phyloP scores from a whole-genome alignment of 2,329 filamentous ascomycete genomes.

The Aspergillus piperis region DNA sequence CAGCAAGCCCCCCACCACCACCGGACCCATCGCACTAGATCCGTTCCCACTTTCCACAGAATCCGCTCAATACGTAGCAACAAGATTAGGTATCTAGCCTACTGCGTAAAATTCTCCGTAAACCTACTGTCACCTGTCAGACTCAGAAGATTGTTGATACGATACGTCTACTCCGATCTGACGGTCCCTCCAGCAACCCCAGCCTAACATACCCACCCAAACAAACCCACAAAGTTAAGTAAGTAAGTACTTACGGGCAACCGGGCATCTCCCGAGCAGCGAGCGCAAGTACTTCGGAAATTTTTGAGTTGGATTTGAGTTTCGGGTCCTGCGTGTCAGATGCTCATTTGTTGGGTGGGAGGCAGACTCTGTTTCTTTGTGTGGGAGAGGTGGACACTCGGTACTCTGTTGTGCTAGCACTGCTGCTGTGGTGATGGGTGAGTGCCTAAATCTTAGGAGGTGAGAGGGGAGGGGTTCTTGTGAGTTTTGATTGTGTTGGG shows the following conservation, averaged over 20 bases:
- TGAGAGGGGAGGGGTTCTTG: too few species aligned
- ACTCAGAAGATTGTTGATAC: not conserved
- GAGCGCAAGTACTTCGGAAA: not conserved
- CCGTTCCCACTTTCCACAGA: not conserved
- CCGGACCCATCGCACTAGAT: not conserved
- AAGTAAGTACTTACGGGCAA: not conserved
- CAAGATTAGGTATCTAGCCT: too few species aligned
- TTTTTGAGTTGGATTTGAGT: not conserved
- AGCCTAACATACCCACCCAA: not conserved
- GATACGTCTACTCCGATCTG: not conserved
- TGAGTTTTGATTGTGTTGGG: too few species aligned
- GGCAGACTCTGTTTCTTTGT: too few species aligned
- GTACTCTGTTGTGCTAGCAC: too few species aligned
- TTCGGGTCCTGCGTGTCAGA: slow-evolving; percentile 15
- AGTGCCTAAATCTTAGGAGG: too few species aligned
- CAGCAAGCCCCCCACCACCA: not conserved
- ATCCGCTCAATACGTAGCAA: too few species aligned
- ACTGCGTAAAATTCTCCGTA: not conserved
- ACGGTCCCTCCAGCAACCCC: not conserved
- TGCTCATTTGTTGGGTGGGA: slow-evolving; percentile 16
- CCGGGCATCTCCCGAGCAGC: too few species aligned
- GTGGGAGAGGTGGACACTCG: too few species aligned
- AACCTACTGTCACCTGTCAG: not conserved
- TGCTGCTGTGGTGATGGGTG: too few species aligned
- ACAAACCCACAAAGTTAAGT: not conserved